Conservation (phyloP, 2,329 filamentous ascomycete genomes). For the Samsoniella hepiali region DNA sequence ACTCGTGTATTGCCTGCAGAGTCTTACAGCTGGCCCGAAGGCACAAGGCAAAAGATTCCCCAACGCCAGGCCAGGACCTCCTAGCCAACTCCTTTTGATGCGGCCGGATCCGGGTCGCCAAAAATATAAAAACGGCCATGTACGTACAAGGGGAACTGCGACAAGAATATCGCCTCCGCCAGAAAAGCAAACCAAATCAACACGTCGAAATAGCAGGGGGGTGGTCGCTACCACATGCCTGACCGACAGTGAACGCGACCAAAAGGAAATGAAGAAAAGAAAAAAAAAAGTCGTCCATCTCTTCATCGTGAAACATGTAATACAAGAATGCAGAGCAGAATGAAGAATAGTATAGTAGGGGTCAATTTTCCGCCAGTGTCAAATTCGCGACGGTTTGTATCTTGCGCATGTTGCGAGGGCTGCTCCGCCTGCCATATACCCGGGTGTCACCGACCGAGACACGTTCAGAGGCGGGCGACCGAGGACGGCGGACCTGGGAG, state of each 20-base stretch:
- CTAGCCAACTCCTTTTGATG: constrained; percentile 17
- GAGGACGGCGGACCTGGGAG: too few relatives aligned
- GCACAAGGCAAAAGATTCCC: neutral
- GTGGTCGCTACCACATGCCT: neutral
- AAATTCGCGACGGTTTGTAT: too few relatives aligned
- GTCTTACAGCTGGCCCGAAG: constrained; percentile 2
- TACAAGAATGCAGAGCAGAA: constrained; percentile 11
- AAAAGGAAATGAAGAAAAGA: neutral
- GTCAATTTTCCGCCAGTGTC: too few relatives aligned
- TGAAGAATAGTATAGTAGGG: neutral
- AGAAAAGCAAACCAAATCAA: neutral
- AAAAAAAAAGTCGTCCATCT: neutral
- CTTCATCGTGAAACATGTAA: constrained; percentile 8
- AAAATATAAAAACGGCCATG: neutral
- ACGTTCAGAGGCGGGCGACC: too few relatives aligned
- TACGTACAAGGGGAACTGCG: neutral
- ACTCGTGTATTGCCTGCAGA: neutral
- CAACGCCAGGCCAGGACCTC: constrained; percentile 11
- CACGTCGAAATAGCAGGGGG: neutral
- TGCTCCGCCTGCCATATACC: too few relatives aligned
- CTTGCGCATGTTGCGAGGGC: too few relatives aligned
- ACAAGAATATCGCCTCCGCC: neutral
- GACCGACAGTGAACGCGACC: neutral
- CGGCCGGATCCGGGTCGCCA: neutral
- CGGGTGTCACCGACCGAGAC: too few relatives aligned